These are phyloP conservation scores for Geotrichum carabidarum DNA, from an alignment of 1,139 yeast genomes.

Conservation along the genomic window DNA sequence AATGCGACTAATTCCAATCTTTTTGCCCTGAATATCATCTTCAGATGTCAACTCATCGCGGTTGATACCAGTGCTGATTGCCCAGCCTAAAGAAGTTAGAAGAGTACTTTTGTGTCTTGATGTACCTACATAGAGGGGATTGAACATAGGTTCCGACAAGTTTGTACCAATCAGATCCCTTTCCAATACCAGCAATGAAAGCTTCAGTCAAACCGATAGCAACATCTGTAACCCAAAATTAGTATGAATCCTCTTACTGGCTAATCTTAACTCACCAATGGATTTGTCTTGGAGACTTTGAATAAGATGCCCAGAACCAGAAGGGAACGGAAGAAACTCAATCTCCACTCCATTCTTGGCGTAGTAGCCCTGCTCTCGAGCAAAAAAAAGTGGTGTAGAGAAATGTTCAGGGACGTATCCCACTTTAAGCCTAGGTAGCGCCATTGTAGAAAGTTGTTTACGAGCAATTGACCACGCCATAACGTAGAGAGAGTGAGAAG, in stretches of 20 bases:
- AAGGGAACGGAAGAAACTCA: constrained; percentile 68
- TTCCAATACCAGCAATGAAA: constrained; percentile 73
- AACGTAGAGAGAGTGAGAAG: neutral
- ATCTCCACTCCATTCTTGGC: constrained; percentile 44
- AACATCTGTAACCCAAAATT: constrained; percentile 39
- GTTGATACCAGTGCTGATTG: constrained; percentile 68
- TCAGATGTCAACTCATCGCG: constrained; percentile 51
- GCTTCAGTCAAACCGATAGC: constrained; percentile 92
- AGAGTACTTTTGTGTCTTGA: neutral
- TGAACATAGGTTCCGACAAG: constrained; percentile 77
- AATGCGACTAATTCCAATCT: constrained; percentile 78
- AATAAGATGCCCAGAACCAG: constrained; percentile 85
- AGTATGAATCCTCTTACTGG: too few species aligned
- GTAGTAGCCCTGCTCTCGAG: constrained; percentile 56
- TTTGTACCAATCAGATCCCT: constrained; percentile 60
- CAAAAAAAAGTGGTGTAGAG: constrained; percentile 77
- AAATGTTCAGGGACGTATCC: constrained; percentile 92
- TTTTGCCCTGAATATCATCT: constrained; percentile 54
- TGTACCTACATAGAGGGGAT: constrained; percentile 58
- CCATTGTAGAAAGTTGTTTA: constrained; percentile 9
- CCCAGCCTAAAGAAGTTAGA: constrained; percentile 49
- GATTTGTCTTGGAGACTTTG: constrained; percentile 60
- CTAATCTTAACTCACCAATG: constrained; percentile 42
- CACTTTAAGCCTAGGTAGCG: constrained; percentile 43
- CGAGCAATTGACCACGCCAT: neutral